Evolutionary conservation across 331 rosid genomes (phyloP).

Genomic region (Prunus yedoensis): DNA sequence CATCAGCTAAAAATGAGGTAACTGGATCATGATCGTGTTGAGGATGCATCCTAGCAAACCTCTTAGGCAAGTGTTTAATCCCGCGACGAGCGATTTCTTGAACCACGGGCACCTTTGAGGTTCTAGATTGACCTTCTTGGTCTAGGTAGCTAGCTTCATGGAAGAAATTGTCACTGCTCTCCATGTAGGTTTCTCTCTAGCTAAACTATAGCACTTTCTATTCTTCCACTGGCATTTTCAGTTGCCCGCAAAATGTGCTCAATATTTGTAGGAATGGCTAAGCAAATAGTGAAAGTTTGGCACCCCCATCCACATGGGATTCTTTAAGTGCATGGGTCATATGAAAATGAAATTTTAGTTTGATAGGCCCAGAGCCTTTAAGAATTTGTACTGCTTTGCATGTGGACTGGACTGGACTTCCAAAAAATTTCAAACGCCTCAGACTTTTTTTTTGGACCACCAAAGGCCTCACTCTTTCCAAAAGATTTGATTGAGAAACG

Average conservation of each 20-base stretch:
- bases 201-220: neutral
- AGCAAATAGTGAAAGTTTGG: neutral
- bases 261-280: neutral
- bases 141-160: conserved; percentile 17
- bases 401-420: neutral
- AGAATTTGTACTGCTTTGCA: neutral
- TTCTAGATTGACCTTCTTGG: conserved; percentile 10
- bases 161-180: neutral
- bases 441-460: too few relatives aligned
- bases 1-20: neutral
- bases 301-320: neutral
- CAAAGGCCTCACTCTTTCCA: too few relatives aligned
- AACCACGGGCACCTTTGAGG: neutral
- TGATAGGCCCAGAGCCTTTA: neutral
- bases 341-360: neutral
- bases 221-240: neutral
- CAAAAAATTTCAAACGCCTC: neutral
- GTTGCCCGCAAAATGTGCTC: neutral
- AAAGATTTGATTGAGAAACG: too few relatives aligned
- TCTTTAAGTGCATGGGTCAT: neutral
- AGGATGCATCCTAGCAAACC: neutral
- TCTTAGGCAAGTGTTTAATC: neutral
- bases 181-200: neutral
- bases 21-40: neutral
- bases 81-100: conserved; percentile 15